Conservation (phyloP, 1,139 yeast genomes). For the Candida frijolesensis region DNA sequence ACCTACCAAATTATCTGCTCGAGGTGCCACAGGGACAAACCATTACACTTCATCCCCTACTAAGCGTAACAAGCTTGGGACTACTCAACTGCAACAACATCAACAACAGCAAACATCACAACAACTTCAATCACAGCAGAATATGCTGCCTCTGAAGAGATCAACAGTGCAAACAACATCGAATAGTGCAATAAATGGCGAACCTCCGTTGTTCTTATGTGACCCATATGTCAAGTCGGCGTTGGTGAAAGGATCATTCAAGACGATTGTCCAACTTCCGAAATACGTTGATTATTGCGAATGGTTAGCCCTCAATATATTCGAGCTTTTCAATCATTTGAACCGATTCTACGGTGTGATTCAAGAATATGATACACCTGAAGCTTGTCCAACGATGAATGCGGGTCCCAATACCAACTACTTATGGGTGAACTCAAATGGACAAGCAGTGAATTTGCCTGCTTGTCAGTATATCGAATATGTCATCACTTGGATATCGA, state of each 20-base stretch:
- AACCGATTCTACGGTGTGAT: conserved; percentile 88
- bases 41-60: conserved; percentile 30
- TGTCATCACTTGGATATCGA: conserved; percentile 87
- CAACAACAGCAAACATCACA: conserved; percentile 18
- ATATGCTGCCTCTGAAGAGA: conserved; percentile 8
- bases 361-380: conserved; percentile 87
- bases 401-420: conserved; percentile 94
- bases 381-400: conserved; percentile 88
- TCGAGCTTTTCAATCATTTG: conserved; percentile 84
- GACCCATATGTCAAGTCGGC: conserved; percentile 96
- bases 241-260: conserved; percentile 94
- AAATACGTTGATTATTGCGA: conserved; percentile 92
- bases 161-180: conserved; percentile 18
- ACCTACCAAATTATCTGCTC: conserved; percentile 30
- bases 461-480: conserved; percentile 92
- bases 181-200: conserved; percentile 6
- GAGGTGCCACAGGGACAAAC: conserved; percentile 3
- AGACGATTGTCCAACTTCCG: conserved; percentile 92
- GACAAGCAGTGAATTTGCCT: conserved; percentile 81
- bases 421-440: conserved; percentile 82
- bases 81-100: conserved; percentile 21
- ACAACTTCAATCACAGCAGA: conserved; percentile 9
- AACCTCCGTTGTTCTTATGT: conserved; percentile 69
- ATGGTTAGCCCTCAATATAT: conserved; percentile 92
- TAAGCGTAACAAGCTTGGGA: conserved; percentile 27